phyloP scores from a whole-genome alignment of 2,329 filamentous ascomycete genomes.

The Curvularia lunata region DNA sequence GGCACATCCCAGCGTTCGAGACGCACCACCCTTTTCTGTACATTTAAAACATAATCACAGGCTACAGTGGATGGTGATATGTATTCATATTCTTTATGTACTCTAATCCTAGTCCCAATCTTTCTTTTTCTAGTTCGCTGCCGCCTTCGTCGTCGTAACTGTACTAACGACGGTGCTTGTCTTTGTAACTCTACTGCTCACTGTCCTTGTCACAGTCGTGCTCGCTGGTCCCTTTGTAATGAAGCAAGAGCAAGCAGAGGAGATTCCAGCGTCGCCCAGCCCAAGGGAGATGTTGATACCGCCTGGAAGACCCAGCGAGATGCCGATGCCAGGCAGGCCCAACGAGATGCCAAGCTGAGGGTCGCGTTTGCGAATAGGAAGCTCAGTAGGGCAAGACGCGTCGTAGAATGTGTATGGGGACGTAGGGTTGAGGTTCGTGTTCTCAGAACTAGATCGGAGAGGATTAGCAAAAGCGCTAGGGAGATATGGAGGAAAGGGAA shows the following conservation, averaged over 20 bases:
- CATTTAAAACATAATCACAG: neutral
- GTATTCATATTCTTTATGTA: neutral
- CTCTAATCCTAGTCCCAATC: neutral
- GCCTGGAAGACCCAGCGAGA: slow-evolving; percentile 12
- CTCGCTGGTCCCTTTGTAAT: slow-evolving; percentile 35
- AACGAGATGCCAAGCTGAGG: slow-evolving; percentile 25
- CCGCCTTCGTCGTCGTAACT: slow-evolving; percentile 10
- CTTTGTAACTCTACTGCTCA: slow-evolving; percentile 26
- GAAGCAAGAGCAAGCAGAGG: slow-evolving; percentile 42
- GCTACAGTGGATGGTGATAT: neutral
- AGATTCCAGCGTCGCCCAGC: slow-evolving; percentile 27
- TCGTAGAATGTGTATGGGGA: slow-evolving; percentile 47
- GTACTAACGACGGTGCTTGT: slow-evolving; percentile 11
- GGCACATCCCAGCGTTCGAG: slow-evolving; percentile 26
- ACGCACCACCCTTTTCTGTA: neutral
- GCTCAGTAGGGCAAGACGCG: slow-evolving; percentile 32
- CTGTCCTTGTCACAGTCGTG: slow-evolving; percentile 35
- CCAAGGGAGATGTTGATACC: slow-evolving; percentile 37
- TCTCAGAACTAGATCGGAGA: slow-evolving; percentile 26
- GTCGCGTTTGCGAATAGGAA: slow-evolving; percentile 38
- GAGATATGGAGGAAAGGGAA: neutral
- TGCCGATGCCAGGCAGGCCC: slow-evolving; percentile 6
- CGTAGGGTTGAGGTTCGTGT: slow-evolving; percentile 44
- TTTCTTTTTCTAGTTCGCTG: neutral
- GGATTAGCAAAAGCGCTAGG: neutral